Base-by-base conservation (phyloP, 148 eudicot genomes). In the Pouteria glomerata region DNA sequence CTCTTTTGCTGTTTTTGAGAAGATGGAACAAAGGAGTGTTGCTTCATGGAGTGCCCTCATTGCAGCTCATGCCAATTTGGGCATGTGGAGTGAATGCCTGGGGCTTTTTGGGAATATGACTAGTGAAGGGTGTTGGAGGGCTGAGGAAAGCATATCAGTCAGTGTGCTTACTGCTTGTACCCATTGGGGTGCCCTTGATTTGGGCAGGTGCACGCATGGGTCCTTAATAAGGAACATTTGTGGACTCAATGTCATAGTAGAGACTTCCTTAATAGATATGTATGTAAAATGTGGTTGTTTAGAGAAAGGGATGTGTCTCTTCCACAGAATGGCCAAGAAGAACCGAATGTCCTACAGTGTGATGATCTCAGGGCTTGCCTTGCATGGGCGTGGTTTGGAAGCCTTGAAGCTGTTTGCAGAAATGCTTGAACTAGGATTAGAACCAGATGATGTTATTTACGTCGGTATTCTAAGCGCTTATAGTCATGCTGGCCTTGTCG, bases 1-100 rank as follows among this genome's bases (percentile, higher is more conserved):
- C 16, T 73, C 84, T 34, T 81, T 73, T 79, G 76, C 81, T 68
- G 84, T 84, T 78, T 86, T 84, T 42, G 63, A 77, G 30, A 73
- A 62, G 56, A 82, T 80, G 66, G 81, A 71, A 57, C 66, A 70
- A 42, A 84, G 29, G 74, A 84, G 69, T 64, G 80, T 82, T 62
- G 85, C 82, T 73, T 82, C 90, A 30, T 86, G 87, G 90, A 76
- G 90, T 82, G 82, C 85, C 42, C 82, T 84, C 24, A 74, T 86
- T 75, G 73, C 85, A 31, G 81, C 81, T 52, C 79, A 82, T 70
- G 82, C 82, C 55, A 75, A 72, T 65, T 60, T 53, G 72, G 81
- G 81, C 19, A 64, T 82, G 80, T 86, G 85, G 87, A 34, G 57
- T 56, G 81, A 84, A 34, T 84, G 90, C 69, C 68, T 83, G 5